A percentile compares a stretch with the other conserved stretches of the same genome.
Evolutionary conservation across 2,329 filamentous ascomycete species (phyloP).

Genomic region (Penicillium sp.): DNA sequence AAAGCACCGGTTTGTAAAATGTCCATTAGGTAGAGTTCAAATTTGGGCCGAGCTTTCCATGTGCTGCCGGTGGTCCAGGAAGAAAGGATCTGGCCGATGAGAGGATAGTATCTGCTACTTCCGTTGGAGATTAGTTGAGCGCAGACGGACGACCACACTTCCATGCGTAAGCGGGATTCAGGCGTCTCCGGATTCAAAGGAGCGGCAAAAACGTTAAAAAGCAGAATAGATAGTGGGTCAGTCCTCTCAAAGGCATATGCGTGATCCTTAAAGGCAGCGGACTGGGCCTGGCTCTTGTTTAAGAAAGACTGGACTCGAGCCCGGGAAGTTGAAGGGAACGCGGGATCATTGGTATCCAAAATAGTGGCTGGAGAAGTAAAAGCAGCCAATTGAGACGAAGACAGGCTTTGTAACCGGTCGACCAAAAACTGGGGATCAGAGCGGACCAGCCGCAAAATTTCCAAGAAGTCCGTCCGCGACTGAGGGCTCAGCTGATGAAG

Average conservation of each 20-base stretch:
- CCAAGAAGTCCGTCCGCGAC: slow-evolving; percentile 71
- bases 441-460: slow-evolving; percentile 76
- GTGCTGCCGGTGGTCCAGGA: slow-evolving; percentile 82
- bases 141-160: slow-evolving; percentile 85
- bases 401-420: slow-evolving; percentile 72
- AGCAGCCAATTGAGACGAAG: slow-evolving; percentile 70
- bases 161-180: slow-evolving; percentile 74
- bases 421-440: slow-evolving; percentile 87
- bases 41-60: slow-evolving; percentile 83
- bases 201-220: slow-evolving; percentile 87
- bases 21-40: slow-evolving; percentile 94
- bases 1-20: slow-evolving; percentile 91
- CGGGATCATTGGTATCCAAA: slow-evolving; percentile 77
- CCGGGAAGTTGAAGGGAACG: slow-evolving; percentile 66
- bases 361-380: slow-evolving; percentile 76
- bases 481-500: slow-evolving; percentile 69
- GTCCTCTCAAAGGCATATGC: slow-evolving; percentile 85
- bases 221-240: slow-evolving; percentile 77
- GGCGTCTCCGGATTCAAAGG: slow-evolving; percentile 76
- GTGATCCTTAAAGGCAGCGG: slow-evolving; percentile 69
- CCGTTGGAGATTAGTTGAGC: slow-evolving; percentile 76
- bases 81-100: slow-evolving; percentile 80
- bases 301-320: slow-evolving; percentile 39
- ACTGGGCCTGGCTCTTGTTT: slow-evolving; percentile 41
- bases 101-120: slow-evolving; percentile 72